These are phyloP conservation scores for Bryum argenteum DNA, from an alignment of 225 moss, liverwort and hornwort genomes.

Conservation along the genomic window DNA sequence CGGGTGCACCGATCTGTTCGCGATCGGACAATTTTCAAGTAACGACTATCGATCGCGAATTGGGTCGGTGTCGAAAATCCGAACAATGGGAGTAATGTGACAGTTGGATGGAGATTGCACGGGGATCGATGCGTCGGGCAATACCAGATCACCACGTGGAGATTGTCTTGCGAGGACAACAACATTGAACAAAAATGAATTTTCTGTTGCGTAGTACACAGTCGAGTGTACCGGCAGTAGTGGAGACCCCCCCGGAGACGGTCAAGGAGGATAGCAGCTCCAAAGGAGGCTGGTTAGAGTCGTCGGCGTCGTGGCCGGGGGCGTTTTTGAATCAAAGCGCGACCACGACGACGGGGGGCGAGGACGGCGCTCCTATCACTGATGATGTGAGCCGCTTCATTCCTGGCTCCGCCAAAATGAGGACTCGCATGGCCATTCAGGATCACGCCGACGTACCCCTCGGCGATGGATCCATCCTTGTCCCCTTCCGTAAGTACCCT, in stretches of 20 bases:
- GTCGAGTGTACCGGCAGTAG: constrained; percentile 47
- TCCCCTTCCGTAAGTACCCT: constrained; percentile 72
- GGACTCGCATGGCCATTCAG: constrained; percentile 91
- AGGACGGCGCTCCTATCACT: constrained; percentile 27
- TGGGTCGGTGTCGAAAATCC: background rate
- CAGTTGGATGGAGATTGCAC: constrained; percentile 31
- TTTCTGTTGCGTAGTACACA: constrained; percentile 65
- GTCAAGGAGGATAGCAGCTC: constrained; percentile 13
- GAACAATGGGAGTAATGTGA: background rate
- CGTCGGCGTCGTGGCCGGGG: constrained; percentile 55
- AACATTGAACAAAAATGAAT: constrained; percentile 49
- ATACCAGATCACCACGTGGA: constrained; percentile 6
- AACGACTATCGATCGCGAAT: background rate
- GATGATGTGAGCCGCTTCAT: constrained; percentile 46
- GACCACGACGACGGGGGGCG: constrained; percentile 7
- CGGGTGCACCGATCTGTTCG: too few relatives aligned
- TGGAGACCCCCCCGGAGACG: background rate
- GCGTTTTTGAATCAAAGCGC: constrained; percentile 19
- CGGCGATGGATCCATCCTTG: constrained; percentile 77
- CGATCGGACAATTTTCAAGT: too few relatives aligned
- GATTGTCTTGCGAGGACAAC: background rate
- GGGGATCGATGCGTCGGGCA: constrained; percentile 34
- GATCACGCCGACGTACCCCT: constrained; percentile 82
- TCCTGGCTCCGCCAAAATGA: constrained; percentile 60
- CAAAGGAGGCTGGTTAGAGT: constrained; percentile 36